Conservation (phyloP, 805 yeast genomes). For the Teunomyces kruisii region DNA sequence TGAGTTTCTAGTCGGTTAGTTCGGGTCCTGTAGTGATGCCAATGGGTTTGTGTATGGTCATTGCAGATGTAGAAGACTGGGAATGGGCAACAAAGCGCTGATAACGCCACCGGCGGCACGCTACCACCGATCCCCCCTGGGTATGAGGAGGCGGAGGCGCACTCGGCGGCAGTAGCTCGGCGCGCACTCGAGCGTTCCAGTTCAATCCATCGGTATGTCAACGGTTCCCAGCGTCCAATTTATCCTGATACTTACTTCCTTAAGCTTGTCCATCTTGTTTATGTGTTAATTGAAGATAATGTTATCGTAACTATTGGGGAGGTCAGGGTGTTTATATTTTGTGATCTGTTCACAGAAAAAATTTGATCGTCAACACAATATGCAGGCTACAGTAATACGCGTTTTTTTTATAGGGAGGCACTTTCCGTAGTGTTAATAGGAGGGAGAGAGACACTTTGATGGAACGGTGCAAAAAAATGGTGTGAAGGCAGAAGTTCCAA, state of each 20-base stretch:
- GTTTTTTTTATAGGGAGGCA: neutral
- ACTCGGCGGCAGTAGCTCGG: neutral
- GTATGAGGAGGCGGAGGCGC: neutral
- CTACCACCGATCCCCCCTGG: neutral
- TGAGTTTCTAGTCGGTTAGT: constrained; percentile 61
- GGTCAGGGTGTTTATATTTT: constrained; percentile 8
- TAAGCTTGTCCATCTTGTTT: constrained; percentile 54
- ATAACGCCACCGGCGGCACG: too few species aligned
- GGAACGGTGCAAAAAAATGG: neutral
- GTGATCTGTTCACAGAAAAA: constrained; percentile 12
- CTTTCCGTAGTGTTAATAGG: neutral
- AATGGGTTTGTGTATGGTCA: neutral
- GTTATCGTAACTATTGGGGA: constrained; percentile 1
- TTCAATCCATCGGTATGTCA: too few species aligned
- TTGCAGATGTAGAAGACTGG: too few species aligned
- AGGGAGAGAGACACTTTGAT: neutral
- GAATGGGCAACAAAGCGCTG: too few species aligned
- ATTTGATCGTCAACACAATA: constrained; percentile 4
- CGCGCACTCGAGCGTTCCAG: too few species aligned
- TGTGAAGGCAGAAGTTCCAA: too few species aligned
- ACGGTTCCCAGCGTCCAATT: neutral
- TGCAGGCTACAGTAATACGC: neutral
- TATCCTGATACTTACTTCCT: constrained; percentile 47
- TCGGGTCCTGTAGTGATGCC: neutral
- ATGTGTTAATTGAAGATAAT: constrained; percentile 3